Evolutionary conservation across 2,329 filamentous ascomycete genomes (phyloP), one percentile per base, ranked within the genome.

Genomic region (Penicillium sp.): DNA sequence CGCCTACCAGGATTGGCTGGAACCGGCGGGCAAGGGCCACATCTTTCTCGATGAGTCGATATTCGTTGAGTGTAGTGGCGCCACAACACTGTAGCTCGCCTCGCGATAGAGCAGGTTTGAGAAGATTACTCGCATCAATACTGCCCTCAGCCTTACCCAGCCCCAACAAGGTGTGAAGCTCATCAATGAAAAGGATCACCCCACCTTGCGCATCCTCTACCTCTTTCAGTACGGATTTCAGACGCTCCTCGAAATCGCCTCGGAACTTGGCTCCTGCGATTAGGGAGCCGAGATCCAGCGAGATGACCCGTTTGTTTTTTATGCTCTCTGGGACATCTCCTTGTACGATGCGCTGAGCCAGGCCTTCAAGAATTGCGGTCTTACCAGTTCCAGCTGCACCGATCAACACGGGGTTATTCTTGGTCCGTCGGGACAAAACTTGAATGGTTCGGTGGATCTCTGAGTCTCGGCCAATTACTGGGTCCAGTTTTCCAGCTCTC

Each of bases 391-490:
- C 93, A 8, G 91, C 90, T 43, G 86, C 87, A 58, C 93, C 93
- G 55, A 97, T 96, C n/a, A 97, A 78, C 0, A 97, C 92, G 0
- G 93, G 93, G 62, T 96, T 96, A 65, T 97, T 97, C 74, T 97
- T 97, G 7, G 94, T 97, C 57, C 94, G 82, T 59, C 94, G 81
- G 14, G 92, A 97, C 1, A 99, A 76, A 10, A 99, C 89, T 68
- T 97, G 94, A 56, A 97, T 97, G 0, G 92, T 96, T 46, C 94
- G 82, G 68, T 96, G 90, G 48, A 97, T 96, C 71, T 97, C 94
- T 5, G 84, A 80, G 66, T 97, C 92, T 71, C 94, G 83, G 18
- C 94, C 94, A 67, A 99, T 97, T 13, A 97, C 93, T 0, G 94
- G 94, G 68, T 99, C 94, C 3, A 99, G 81, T 70, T 96, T 97